Evolutionary conservation across 352 stramenopile species (phyloP), one percentile per base, ranked within the genome.

Genomic region (Blastocystis sp.): DNA sequence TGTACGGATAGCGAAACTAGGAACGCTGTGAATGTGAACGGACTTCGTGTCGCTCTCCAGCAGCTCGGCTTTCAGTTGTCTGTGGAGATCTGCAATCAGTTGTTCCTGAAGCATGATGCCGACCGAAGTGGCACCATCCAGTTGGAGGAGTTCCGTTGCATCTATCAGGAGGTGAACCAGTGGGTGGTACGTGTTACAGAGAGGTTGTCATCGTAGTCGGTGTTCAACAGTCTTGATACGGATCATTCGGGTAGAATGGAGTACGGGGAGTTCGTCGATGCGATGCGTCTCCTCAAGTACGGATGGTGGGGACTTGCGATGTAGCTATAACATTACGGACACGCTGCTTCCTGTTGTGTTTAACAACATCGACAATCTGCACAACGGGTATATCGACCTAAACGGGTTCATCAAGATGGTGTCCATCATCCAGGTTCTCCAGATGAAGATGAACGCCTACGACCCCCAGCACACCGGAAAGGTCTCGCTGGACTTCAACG

Each of bases 221-320:
- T 81, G 9, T 81, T 81, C 27, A 81, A 81, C 32, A 64, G 2
- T 63, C 36, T 81, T 1, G 69, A 81, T 61, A 57, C 46, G 32
- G 69, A 81, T 51, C 69, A 81, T 42, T 81, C 69, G 7, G 69
- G 69, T n/a, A 81, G 40, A 24, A 81, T 81, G 69, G 69, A 81
- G 36, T 81, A 65, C 36, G 48, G 48, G 8, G 69, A 81, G 48
- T 81, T 81, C 44, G 69, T 64, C 14, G 48, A 81, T 42, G 69
- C 69, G 27, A 81, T 81, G 69, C 46, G 48, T 1, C 29, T 38
- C 24, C 44, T 81, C 27, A 54, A 81, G 69, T 81, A 46, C 7
- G 0, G 3, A 16, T 72, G 14, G 1, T 48, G 11, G 24, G 14
- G 2, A 44, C 3, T n/a, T 44, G 32, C 42, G 21, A 48, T 40